Conservation (phyloP, 805 yeast genomes). For the Candida wancherniae region DNA sequence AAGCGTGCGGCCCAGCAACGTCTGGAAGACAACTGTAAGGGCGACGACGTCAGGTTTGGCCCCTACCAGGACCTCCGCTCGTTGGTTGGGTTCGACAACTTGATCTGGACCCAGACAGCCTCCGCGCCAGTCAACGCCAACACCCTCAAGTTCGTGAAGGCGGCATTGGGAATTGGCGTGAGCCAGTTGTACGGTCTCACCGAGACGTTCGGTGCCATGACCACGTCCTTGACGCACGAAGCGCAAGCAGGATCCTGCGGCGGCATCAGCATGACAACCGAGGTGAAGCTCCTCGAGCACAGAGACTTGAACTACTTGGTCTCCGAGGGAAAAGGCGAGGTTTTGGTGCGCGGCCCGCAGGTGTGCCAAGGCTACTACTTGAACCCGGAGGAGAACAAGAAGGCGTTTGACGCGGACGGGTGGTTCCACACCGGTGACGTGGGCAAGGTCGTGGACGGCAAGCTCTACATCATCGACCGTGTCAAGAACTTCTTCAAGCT, state of each 20-base stretch:
- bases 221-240: conserved; percentile 39
- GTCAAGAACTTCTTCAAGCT: conserved; percentile 72
- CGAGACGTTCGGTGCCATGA: conserved; percentile 56
- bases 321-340: conserved; percentile 31
- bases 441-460: conserved; percentile 33
- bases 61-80: conserved; percentile 10
- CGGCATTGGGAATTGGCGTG: conserved; percentile 51
- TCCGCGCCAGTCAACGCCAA: conserved; percentile 20
- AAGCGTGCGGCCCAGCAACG: conserved; percentile 22
- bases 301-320: conserved; percentile 51
- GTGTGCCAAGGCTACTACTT: conserved; percentile 52
- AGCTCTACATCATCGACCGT: conserved; percentile 54
- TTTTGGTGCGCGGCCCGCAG: conserved; percentile 60
- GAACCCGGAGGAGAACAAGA: conserved; percentile 48
- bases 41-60: conserved; percentile 17
- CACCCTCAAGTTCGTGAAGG: conserved; percentile 23
- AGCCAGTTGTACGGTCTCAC: conserved; percentile 70
- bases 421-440: conserved; percentile 59
- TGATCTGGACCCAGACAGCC: conserved; percentile 20
- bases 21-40: conserved; percentile 28
- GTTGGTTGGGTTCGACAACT: conserved; percentile 17
- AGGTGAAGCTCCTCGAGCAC: conserved; percentile 51
- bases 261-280: conserved; percentile 46
- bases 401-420: conserved; percentile 36
- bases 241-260: conserved; percentile 53